Percentiles rank a stretch among this genome's conserved stretches.
These are phyloP conservation scores for Sporobolomyces phaffii DNA, from an alignment of 768 basidiomycete genomes.

Conservation along the genomic window DNA sequence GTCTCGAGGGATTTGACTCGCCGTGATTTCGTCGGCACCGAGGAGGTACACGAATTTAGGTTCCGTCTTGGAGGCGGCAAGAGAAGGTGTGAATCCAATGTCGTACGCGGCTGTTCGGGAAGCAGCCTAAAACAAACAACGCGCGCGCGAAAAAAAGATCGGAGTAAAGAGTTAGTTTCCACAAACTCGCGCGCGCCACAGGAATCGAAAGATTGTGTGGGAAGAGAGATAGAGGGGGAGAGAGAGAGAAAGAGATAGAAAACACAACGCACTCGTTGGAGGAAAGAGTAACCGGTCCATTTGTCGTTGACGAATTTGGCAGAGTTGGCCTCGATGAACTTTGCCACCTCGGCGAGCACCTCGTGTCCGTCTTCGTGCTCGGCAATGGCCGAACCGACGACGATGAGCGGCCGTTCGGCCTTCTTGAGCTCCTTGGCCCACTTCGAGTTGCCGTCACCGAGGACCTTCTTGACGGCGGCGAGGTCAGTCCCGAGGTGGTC, in stretches of 20 bases:
- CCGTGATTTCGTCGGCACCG: slow-evolving; percentile 89
- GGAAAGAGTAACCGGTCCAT: slow-evolving; percentile 90
- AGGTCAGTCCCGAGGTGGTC: slow-evolving; percentile 76
- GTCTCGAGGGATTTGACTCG: slow-evolving; percentile 74
- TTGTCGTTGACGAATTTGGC: slow-evolving; percentile 69
- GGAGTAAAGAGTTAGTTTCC: too few relatives aligned
- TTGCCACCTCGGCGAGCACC: slow-evolving; percentile 67
- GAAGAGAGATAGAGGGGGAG: background rate
- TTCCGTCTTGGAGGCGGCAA: slow-evolving; percentile 63
- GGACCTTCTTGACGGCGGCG: slow-evolving; percentile 68
- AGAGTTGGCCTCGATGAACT: slow-evolving; percentile 74
- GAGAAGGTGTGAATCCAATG: slow-evolving; percentile 81
- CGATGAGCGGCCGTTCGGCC: slow-evolving; percentile 85
- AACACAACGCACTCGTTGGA: slow-evolving; percentile 68
- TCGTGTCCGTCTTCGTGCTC: slow-evolving; percentile 80
- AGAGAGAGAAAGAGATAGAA: background rate
- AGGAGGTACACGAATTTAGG: slow-evolving; percentile 96
- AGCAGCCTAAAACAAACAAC: slow-evolving; percentile 63
- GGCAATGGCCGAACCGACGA: slow-evolving; percentile 77
- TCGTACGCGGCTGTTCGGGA: slow-evolving; percentile 93
- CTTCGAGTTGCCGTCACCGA: slow-evolving; percentile 54
- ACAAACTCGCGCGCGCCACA: too few relatives aligned
- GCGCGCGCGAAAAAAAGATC: too few relatives aligned
- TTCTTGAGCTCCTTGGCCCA: slow-evolving; percentile 82
- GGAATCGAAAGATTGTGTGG: too few relatives aligned